Evolutionary conservation across 2,329 filamentous ascomycete species (phyloP).

Genomic region (Talaromyces marneffei): DNA sequence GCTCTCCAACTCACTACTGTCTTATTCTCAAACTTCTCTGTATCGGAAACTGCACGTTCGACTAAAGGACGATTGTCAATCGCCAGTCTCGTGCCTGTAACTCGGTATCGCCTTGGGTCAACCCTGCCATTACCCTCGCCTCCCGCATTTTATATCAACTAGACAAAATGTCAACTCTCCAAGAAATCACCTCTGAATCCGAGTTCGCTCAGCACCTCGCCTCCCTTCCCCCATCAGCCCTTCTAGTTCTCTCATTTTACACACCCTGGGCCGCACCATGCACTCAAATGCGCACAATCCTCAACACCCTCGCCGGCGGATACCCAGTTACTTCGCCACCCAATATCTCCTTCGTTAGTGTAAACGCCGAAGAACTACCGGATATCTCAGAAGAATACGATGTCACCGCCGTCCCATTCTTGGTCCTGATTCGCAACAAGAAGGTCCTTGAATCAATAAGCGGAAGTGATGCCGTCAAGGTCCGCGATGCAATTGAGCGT

Average conservation of each 20-base stretch:
- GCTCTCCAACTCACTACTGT: too few relatives aligned
- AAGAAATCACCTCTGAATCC: constrained; percentile 66
- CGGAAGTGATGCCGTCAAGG: constrained; percentile 80
- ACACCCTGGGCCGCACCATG: constrained; percentile 96
- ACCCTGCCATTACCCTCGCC: background rate
- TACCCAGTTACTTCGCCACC: constrained; percentile 65
- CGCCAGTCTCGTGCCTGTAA: background rate
- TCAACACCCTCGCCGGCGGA: constrained; percentile 77
- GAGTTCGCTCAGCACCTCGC: constrained; percentile 66
- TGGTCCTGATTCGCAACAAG: constrained; percentile 73
- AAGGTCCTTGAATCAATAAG: constrained; percentile 77
- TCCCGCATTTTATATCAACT: background rate
- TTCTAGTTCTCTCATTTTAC: constrained; percentile 88
- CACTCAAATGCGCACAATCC: constrained; percentile 84
- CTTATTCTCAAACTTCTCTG: too few relatives aligned
- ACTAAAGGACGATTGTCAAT: background rate
- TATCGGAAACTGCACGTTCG: too few relatives aligned
- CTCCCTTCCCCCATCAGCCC: constrained; percentile 60
- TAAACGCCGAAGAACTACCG: constrained; percentile 91
- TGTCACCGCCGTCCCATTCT: constrained; percentile 87
- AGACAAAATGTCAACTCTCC: constrained; percentile 64
- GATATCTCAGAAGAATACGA: constrained; percentile 90
- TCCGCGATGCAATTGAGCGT: constrained; percentile 77
- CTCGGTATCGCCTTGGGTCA: background rate
- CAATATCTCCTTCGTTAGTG: constrained; percentile 72